Conservation (phyloP, 1,284 basidiomycete species). For the Marasmius sp. region DNA sequence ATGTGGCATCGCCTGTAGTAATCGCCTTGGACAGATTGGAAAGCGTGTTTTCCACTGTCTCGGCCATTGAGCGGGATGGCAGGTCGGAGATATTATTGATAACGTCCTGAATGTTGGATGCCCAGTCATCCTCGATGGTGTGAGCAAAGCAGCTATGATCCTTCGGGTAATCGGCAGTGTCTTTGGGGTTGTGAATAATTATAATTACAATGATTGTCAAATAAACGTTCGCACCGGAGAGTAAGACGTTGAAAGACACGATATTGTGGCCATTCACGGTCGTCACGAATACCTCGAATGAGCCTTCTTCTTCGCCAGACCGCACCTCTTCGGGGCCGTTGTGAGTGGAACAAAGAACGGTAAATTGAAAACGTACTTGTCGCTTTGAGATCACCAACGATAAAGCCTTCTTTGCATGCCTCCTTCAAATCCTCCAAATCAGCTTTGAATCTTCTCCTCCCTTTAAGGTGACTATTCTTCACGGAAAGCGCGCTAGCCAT, state of each 20-base stretch:
- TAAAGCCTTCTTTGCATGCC: conserved; percentile 30
- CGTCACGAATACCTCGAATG: conserved; percentile 46
- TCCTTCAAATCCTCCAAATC: conserved; percentile 48
- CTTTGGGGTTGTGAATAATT: conserved; percentile 27
- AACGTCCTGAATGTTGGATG: conserved; percentile 35
- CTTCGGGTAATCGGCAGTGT: conserved; percentile 63
- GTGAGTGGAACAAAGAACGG: neutral
- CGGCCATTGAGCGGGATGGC: conserved; percentile 41
- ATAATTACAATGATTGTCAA: neutral
- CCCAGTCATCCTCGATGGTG: conserved; percentile 40
- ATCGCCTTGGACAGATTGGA: conserved; percentile 24
- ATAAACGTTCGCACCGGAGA: conserved; percentile 43
- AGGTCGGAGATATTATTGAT: conserved; percentile 43
- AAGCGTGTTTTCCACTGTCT: conserved; percentile 39
- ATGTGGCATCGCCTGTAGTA: conserved; percentile 17
- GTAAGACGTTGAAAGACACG: conserved; percentile 43
- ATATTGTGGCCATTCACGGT: conserved; percentile 32
- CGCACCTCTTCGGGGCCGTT: conserved; percentile 34
- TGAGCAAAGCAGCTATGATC: conserved; percentile 56
- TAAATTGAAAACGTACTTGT: conserved; percentile 33
- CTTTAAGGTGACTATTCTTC: conserved; percentile 46
- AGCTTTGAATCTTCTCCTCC: conserved; percentile 50
- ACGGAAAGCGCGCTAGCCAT: neutral
- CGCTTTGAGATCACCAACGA: conserved; percentile 35
- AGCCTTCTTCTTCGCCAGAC: conserved; percentile 63